Conservation (phyloP, 1,284 basidiomycete species). For the Sporisorium sorghi region DNA sequence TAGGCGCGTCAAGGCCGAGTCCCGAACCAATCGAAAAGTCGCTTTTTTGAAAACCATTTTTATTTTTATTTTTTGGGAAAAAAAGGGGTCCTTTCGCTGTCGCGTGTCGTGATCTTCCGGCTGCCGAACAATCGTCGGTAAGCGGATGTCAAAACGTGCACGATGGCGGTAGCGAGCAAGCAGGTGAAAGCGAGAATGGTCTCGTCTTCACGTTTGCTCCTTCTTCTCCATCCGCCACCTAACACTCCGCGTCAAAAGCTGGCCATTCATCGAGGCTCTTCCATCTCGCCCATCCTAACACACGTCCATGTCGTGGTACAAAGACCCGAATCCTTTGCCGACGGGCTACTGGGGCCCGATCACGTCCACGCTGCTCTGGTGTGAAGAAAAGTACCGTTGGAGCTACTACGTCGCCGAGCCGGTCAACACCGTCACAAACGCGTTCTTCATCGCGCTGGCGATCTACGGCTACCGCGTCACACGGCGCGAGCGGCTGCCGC, state of each 20-base stretch:
- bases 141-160: constrained; percentile 3
- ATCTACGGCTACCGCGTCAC: constrained; percentile 66
- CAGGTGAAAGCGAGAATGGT: neutral
- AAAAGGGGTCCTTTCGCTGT: too few species aligned
- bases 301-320: constrained; percentile 38
- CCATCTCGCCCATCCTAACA: neutral
- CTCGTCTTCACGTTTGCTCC: neutral
- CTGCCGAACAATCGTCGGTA: too few species aligned
- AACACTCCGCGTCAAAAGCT: neutral
- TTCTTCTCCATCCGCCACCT: too few species aligned
- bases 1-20: neutral
- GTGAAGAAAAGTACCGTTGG: constrained; percentile 64
- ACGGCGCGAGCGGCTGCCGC: constrained; percentile 40
- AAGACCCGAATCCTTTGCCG: constrained; percentile 23
- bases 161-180: too few species aligned
- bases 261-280: neutral
- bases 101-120: neutral
- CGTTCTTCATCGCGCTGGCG: constrained; percentile 70
- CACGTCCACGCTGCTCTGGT: constrained; percentile 64
- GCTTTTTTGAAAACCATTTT: neutral
- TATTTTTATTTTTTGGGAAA: too few species aligned
- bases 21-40: constrained; percentile 1
- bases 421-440: constrained; percentile 70
- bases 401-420: constrained; percentile 64
- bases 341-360: constrained; percentile 63